These are phyloP conservation scores for Tothia fuscella DNA, from an alignment of 2,329 filamentous ascomycete species.

Conservation along the genomic window DNA sequence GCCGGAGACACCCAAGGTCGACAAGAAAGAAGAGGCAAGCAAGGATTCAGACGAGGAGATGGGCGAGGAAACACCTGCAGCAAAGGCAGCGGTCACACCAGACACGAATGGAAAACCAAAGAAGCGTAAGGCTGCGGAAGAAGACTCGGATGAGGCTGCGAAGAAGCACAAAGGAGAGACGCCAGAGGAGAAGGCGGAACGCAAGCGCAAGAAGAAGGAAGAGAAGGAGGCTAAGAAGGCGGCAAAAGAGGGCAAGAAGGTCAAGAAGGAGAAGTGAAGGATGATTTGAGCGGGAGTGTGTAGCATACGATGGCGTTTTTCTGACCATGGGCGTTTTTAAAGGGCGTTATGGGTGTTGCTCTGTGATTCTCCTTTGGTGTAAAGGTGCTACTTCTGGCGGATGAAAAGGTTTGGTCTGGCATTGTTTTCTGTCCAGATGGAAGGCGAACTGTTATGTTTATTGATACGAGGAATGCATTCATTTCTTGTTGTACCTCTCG, in stretches of 20 bases:
- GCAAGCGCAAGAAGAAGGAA: constrained; percentile 34
- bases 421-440: too few species aligned
- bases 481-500: too few species aligned
- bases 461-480: too few species aligned
- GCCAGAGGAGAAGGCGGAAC: constrained; percentile 22
- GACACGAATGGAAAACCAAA: constrained; percentile 25
- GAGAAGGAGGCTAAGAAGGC: constrained; percentile 43
- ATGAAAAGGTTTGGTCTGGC: too few species aligned
- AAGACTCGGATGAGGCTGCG: constrained; percentile 21
- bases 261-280: constrained; percentile 2
- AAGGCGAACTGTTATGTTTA: too few species aligned
- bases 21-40: constrained; percentile 22
- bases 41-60: constrained; percentile 30
- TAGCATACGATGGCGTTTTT: too few species aligned
- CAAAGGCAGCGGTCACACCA: background rate
- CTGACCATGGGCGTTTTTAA: too few species aligned
- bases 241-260: background rate
- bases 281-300: background rate
- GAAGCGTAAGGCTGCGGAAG: constrained; percentile 35
- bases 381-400: too few species aligned
- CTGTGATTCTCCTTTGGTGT: too few species aligned
- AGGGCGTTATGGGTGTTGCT: too few species aligned
- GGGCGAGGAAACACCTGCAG: constrained; percentile 4
- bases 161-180: constrained; percentile 35
- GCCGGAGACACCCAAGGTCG: constrained; percentile 14